phyloP scores from a whole-genome alignment of 208 protist species.

The Willaertia magna region DNA sequence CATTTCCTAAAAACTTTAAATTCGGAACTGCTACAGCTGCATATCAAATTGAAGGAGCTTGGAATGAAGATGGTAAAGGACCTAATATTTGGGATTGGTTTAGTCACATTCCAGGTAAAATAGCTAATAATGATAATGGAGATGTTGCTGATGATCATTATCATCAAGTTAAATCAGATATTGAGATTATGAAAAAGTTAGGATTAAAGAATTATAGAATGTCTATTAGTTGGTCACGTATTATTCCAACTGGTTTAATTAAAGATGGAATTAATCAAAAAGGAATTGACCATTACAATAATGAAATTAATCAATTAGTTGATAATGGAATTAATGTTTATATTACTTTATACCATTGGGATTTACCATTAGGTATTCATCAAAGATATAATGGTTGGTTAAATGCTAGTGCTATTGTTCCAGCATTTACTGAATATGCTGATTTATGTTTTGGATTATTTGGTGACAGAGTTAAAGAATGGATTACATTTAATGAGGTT shows the following conservation, averaged over 20 bases:
- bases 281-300: conserved; percentile 1
- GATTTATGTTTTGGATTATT: conserved; percentile 9
- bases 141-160: conserved; percentile 21
- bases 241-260: background rate
- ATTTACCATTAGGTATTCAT: conserved; percentile 13
- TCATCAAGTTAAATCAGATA: background rate
- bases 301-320: background rate
- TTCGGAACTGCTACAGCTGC: background rate
- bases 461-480: conserved; percentile 17
- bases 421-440: conserved; percentile 10
- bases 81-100: conserved; percentile 11
- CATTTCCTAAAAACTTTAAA: background rate
- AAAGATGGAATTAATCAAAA: background rate
- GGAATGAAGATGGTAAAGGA: conserved; percentile 8
- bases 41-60: conserved; percentile 12
- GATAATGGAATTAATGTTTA: background rate
- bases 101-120: conserved; percentile 8
- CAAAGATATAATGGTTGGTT: background rate
- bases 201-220: conserved; percentile 6
- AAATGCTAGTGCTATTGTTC: background rate
- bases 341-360: conserved; percentile 3
- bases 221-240: conserved; percentile 8
- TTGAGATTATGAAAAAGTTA: background rate
- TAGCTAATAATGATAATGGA: conserved; percentile 9
- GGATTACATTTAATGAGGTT: conserved; percentile 19